phyloP scores from a whole-genome alignment of 1,284 basidiomycete species.

The Agroathelia rolfsii region DNA sequence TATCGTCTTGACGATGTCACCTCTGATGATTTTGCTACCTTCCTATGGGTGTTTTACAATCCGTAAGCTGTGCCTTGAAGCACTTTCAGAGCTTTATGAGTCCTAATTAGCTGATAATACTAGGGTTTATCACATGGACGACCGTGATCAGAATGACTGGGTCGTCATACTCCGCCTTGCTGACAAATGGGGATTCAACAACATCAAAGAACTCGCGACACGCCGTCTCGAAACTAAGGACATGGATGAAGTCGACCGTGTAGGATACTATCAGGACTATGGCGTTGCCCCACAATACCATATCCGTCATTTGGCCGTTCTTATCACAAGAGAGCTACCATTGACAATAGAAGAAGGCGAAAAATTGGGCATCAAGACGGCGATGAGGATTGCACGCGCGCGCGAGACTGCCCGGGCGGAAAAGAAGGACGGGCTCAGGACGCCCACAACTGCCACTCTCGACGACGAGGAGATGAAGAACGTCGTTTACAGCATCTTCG shows the following conservation, averaged over 20 bases:
- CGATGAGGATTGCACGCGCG: constrained; percentile 35
- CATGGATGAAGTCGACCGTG: constrained; percentile 35
- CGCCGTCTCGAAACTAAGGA: constrained; percentile 36
- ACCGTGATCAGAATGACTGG: constrained; percentile 41
- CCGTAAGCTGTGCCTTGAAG: constrained; percentile 30
- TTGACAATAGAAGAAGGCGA: constrained; percentile 36
- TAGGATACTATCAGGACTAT: constrained; percentile 40
- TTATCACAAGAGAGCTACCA: constrained; percentile 33
- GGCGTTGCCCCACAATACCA: constrained; percentile 36
- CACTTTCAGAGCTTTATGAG: constrained; percentile 1
- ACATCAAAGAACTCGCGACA: constrained; percentile 36
- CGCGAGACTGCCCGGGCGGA: constrained; percentile 33
- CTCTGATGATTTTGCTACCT: constrained; percentile 38
- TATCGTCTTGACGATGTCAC: constrained; percentile 34
- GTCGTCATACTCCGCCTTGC: constrained; percentile 38
- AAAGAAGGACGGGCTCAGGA: constrained; percentile 21
- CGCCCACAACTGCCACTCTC: constrained; percentile 26
- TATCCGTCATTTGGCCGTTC: no score
- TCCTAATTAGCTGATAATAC: constrained; percentile 35
- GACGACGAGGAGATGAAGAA: constrained; percentile 26
- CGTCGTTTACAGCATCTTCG: constrained; percentile 29
- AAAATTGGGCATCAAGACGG: constrained; percentile 37
- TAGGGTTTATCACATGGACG: constrained; percentile 46
- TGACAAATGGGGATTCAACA: constrained; percentile 36
- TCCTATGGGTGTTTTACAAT: constrained; percentile 59